Conservation (phyloP, 2,329 filamentous ascomycete genomes). For the Sporothrix dimorphospora region DNA sequence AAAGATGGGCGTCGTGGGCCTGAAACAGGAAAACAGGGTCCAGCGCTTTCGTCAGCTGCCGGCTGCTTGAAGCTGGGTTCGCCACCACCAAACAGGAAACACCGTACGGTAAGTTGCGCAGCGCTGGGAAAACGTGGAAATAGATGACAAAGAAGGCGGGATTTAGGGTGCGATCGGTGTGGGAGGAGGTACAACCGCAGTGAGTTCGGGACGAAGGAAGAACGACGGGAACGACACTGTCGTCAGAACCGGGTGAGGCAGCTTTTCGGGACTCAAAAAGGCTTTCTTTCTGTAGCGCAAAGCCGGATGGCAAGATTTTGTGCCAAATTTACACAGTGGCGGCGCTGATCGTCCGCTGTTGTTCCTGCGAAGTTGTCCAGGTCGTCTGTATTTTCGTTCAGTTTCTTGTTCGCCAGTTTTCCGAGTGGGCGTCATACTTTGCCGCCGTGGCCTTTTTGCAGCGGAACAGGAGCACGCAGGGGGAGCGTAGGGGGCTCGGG, state of each 20-base stretch:
- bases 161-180: not conserved
- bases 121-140: conserved; percentile 16
- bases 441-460: conserved; percentile 7
- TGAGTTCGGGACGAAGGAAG: not conserved
- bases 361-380: not conserved
- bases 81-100: conserved; percentile 26
- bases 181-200: no score
- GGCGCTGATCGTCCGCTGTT: not conserved
- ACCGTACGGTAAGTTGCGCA: conserved; percentile 4
- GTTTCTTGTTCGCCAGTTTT: not conserved
- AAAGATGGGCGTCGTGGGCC: conserved; percentile 12
- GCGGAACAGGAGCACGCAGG: not conserved
- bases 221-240: not conserved
- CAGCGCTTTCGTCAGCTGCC: conserved; percentile 21
- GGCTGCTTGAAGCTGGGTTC: conserved; percentile 2
- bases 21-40: conserved; percentile 23
- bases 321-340: not conserved
- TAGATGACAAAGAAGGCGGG: conserved; percentile 13
- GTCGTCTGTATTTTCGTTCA: not conserved
- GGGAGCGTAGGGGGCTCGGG: not conserved
- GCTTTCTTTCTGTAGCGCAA: not conserved
- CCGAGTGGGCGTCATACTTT: conserved; percentile 15
- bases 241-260: not conserved
- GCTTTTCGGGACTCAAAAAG: not conserved
- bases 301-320: not conserved